phyloP scores from a whole-genome alignment of 148 eudicot species.

The Chenopodium formosanum region DNA sequence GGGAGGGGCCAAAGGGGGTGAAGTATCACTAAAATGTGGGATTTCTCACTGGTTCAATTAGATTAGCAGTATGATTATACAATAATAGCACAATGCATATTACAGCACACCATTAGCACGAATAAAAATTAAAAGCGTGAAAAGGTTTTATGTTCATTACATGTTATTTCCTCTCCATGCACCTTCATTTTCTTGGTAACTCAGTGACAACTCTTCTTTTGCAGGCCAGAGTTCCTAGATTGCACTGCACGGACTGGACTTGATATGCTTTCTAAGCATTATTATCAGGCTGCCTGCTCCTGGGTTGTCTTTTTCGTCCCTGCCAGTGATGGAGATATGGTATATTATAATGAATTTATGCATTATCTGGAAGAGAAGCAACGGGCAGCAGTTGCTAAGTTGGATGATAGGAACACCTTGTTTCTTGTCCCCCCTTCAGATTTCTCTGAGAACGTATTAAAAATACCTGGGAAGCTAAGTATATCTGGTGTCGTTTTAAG shows the following conservation, averaged over 20 bases:
- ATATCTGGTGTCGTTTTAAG: constrained; percentile 81
- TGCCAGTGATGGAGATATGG: constrained; percentile 69
- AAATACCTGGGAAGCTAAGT: constrained; percentile 81
- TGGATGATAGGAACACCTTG: constrained; percentile 67
- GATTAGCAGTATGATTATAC: background rate
- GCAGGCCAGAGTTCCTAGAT: constrained; percentile 80
- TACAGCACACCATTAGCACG: no score
- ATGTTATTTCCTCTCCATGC: background rate
- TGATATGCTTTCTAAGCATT: constrained; percentile 88
- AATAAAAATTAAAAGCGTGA: no score
- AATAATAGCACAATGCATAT: no score
- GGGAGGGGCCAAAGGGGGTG: background rate
- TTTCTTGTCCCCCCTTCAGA: constrained; percentile 93
- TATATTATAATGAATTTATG: constrained; percentile 76
- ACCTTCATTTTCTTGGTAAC: background rate
- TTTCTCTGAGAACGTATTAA: constrained; percentile 78
- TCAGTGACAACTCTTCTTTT: constrained; percentile 15
- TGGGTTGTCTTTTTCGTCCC: constrained; percentile 91
- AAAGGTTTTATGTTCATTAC: background rate
- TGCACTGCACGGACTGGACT: constrained; percentile 84
- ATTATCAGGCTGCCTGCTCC: constrained; percentile 67
- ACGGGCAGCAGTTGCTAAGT: constrained; percentile 84
- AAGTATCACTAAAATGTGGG: background rate
- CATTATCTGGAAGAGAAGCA: constrained; percentile 70
- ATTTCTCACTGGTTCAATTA: background rate